phyloP scores from a whole-genome alignment of 352 stramenopile species.

The Peronosclerospora sorghi region DNA sequence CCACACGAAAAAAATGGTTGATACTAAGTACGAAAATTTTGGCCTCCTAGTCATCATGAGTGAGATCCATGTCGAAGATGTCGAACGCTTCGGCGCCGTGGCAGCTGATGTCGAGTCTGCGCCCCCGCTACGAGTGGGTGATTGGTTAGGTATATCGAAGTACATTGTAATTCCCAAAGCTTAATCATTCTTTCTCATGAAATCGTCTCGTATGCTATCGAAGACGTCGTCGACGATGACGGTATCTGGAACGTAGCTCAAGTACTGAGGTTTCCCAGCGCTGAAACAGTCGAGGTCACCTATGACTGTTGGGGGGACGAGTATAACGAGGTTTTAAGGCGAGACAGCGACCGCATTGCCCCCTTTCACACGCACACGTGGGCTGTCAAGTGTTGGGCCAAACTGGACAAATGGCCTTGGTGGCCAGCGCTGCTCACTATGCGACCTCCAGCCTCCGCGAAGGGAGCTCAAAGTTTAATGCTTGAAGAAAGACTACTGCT shows the following conservation, averaged over 20 bases:
- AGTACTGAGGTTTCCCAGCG: conserved; percentile 18
- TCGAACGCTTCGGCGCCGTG: too few species aligned
- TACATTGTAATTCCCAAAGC: not conserved
- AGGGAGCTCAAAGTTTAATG: conserved; percentile 23
- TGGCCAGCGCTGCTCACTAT: conserved; percentile 49
- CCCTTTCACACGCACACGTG: conserved; percentile 61
- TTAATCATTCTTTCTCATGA: not conserved
- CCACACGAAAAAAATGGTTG: too few species aligned
- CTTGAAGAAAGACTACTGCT: conserved; percentile 33
- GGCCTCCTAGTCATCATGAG: too few species aligned
- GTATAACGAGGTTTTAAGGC: conserved; percentile 43
- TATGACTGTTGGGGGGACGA: conserved; percentile 57
- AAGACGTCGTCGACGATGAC: conserved; percentile 49
- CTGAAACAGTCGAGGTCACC: conserved; percentile 14
- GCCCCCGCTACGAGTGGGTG: conserved; percentile 10
- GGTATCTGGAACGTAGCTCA: conserved; percentile 54
- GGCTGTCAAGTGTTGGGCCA: conserved; percentile 63
- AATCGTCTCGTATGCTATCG: not conserved
- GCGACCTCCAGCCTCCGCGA: conserved; percentile 23
- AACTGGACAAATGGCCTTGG: conserved; percentile 58
- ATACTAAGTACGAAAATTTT: too few species aligned
- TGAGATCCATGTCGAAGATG: too few species aligned
- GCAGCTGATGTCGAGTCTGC: not conserved
- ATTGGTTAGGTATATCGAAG: conserved; percentile 34
- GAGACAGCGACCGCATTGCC: conserved; percentile 41